These are phyloP conservation scores for Candida nonsorbophila DNA, from an alignment of 805 yeast genomes.

Conservation along the genomic window DNA sequence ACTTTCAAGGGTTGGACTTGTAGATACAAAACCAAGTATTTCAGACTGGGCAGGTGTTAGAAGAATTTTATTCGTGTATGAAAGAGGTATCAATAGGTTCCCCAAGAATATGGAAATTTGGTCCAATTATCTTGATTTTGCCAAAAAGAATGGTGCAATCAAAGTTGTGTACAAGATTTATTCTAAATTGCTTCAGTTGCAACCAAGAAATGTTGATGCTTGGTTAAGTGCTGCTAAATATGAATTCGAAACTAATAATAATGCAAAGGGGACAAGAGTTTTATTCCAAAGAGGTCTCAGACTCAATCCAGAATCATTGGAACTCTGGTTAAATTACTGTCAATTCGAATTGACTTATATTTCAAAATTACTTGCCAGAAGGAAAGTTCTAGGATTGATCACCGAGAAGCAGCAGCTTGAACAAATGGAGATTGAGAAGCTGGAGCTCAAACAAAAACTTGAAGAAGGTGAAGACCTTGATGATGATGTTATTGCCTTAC, in stretches of 20 bases:
- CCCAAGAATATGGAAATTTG: slow-evolving; percentile 77
- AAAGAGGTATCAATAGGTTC: slow-evolving; percentile 74
- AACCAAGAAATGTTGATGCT: slow-evolving; percentile 84
- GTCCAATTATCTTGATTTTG: slow-evolving; percentile 67
- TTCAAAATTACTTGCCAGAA: slow-evolving; percentile 75
- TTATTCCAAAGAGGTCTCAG: slow-evolving; percentile 80
- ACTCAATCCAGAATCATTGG: slow-evolving; percentile 68
- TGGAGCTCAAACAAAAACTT: slow-evolving; percentile 30
- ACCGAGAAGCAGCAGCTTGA: slow-evolving; percentile 65
- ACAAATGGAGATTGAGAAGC: slow-evolving; percentile 37
- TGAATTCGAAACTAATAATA: slow-evolving; percentile 84
- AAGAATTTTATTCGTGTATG: slow-evolving; percentile 75
- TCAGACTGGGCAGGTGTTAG: slow-evolving; percentile 87
- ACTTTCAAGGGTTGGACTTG: slow-evolving; percentile 47
- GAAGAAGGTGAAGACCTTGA: slow-evolving; percentile 25
- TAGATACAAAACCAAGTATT: slow-evolving; percentile 58
- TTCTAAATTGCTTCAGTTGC: slow-evolving; percentile 72
- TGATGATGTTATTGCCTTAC: slow-evolving; percentile 39
- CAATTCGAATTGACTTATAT: slow-evolving; percentile 85
- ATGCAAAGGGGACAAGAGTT: slow-evolving; percentile 82
- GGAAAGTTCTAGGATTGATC: slow-evolving; percentile 74
- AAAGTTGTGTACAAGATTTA: slow-evolving; percentile 72
- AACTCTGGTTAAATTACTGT: slow-evolving; percentile 80
- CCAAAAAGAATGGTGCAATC: slow-evolving; percentile 62
- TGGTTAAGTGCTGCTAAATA: slow-evolving; percentile 96